Evolutionary conservation across 108 stramenopile genomes (phyloP).

Genomic region (Nannochloropsis gaditana): DNA sequence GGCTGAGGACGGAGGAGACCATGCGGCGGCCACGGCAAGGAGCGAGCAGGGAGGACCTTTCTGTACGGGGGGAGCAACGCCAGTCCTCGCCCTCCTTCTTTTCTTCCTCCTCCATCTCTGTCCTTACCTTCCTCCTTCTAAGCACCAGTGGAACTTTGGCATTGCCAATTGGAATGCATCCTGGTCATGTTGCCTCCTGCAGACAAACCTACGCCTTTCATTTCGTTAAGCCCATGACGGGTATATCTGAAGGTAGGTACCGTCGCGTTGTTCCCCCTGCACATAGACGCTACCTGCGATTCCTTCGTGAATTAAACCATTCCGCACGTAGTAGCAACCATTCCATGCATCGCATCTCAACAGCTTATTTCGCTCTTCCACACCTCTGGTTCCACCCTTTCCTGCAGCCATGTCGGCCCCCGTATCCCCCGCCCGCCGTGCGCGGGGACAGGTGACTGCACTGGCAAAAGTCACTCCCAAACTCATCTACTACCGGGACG

Average conservation of each 20-base stretch:
- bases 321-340: no score
- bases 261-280: no score
- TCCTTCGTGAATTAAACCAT: no score
- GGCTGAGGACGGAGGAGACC: not conserved
- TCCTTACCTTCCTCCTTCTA: not conserved
- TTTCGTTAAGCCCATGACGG: no score
- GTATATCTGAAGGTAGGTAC: no score
- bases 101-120: not conserved
- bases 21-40: constrained; percentile 9
- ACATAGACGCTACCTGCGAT: no score
- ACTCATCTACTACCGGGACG: constrained; percentile 55
- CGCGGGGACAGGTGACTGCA: not conserved
- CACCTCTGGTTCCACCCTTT: not conserved
- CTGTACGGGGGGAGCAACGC: not conserved
- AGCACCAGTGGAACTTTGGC: not conserved
- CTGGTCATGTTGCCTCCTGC: no score
- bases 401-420: not conserved
- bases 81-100: not conserved
- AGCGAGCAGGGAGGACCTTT: not conserved
- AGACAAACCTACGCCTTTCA: no score
- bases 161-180: not conserved
- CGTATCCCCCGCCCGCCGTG: not conserved
- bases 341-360: no score
- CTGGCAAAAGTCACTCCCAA: not conserved
- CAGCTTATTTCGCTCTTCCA: no score